Evolutionary conservation across 2,329 filamentous ascomycete genomes (phyloP), one percentile per base, ranked within the genome.

Genomic region (Didymella pomorum): DNA sequence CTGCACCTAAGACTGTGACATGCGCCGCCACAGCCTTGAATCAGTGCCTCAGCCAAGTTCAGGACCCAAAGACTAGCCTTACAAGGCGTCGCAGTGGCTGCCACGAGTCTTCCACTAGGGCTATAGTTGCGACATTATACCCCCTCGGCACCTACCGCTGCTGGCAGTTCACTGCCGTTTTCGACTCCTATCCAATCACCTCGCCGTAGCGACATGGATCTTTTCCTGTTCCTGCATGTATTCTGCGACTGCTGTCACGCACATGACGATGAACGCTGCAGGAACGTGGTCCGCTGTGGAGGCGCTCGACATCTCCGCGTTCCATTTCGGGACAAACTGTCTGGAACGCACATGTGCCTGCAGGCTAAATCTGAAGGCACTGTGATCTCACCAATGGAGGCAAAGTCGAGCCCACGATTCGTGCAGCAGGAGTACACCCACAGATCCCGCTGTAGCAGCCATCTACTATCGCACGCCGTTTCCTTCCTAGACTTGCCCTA

Each of bases 181-280:
- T 52, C 55, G 50, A 52, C 47, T 53, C 41, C 55, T 53, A 26
- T 46, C 58, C 60, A 56, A 60, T 62, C 55, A 39, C 16, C n/a
- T 9, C 11, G 21, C 48, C 45, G 47, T 52, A 58, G 57, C 48
- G 45, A 53, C 56, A 62, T 56, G 58, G 61, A 52, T 56, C 53
- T 21, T 56, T 52, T 50, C 57, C 43, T 55, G 39, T 48, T 44
- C 42, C 56, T 56, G 56, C 52, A 63, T 39, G 60, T 56, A 58
- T 52, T 52, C 66, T 64, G 67, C 60, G 62, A 63, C 65, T 59
- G 47, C 57, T 53, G 64, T 69, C 66, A 64, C 68, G 66, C 61
- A 58, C 55, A 54, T 52, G 60, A 60, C 49, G 62, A 39, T 52
- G 43, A 60, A 62, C 66, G 35, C 63, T 69, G 67, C 65, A 68